Percentiles rank a stretch among this genome's conserved stretches.
These are phyloP conservation scores for Neurospora pannonica DNA, from an alignment of 495 filamentous ascomycete genomes.

Conservation along the genomic window DNA sequence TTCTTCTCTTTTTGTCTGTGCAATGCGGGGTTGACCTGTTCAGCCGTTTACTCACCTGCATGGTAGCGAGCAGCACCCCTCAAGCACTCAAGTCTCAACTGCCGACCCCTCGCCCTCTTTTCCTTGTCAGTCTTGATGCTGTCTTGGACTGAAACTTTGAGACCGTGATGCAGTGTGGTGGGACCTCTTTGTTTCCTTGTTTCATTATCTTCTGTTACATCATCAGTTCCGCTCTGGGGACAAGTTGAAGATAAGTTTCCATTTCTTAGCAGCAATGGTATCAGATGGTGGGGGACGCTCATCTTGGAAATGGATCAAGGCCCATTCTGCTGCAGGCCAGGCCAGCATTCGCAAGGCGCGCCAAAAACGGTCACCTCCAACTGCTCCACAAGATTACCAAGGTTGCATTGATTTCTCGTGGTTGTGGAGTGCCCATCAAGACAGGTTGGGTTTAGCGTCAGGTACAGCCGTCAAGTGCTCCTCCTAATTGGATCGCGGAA, in stretches of 20 bases:
- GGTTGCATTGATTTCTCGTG: slow-evolving; percentile 3
- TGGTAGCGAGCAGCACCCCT: not conserved
- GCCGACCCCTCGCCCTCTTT: not conserved
- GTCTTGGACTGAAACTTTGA: not conserved
- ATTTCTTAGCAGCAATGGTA: not conserved
- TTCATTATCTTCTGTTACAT: not conserved
- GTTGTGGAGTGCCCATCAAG: slow-evolving; percentile 5
- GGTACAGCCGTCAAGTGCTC: slow-evolving; percentile 24
- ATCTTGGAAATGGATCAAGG: not conserved
- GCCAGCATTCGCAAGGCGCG: not conserved
- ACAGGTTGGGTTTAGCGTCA: slow-evolving; percentile 30
- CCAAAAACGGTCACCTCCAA: not conserved
- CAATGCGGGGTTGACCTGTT: not conserved
- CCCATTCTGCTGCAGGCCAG: not conserved
- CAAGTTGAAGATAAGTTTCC: not conserved
- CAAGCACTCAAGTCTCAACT: not conserved
- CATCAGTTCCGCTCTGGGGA: not conserved
- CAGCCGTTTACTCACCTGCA: not conserved
- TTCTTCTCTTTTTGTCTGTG: not conserved
- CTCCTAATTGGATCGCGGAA: slow-evolving; percentile 37
- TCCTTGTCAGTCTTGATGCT: not conserved
- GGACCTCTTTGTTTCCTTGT: not conserved
- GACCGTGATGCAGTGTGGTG: not conserved
- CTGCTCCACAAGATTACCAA: slow-evolving; percentile 11
- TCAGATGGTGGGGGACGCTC: not conserved